A percentile compares a stretch with the other conserved stretches of the same genome.
Evolutionary conservation across 169 alveolate genomes (phyloP).

Genomic region (Plasmodium inui): DNA sequence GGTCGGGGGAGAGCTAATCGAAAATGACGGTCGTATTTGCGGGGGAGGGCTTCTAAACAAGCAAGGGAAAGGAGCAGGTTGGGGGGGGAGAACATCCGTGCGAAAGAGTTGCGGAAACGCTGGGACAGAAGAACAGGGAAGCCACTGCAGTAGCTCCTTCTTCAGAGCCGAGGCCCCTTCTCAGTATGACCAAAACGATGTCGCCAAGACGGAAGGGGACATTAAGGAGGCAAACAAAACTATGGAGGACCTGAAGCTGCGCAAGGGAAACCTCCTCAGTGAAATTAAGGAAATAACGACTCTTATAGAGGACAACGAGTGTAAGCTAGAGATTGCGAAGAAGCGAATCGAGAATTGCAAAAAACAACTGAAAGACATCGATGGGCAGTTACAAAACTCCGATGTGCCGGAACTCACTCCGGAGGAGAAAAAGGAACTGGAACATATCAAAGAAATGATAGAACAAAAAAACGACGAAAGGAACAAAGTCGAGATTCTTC

Average conservation of each 20-base stretch:
- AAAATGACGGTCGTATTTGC: slow-evolving; percentile 94
- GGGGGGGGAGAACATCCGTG: background rate
- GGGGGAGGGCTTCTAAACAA: slow-evolving; percentile 88
- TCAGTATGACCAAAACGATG: slow-evolving; percentile 54
- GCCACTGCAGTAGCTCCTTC: background rate
- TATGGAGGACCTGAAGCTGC: slow-evolving; percentile 22
- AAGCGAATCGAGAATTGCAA: slow-evolving; percentile 52
- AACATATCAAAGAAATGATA: slow-evolving; percentile 48
- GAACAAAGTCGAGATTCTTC: slow-evolving; percentile 55
- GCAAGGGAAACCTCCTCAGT: background rate
- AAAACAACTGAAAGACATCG: slow-evolving; percentile 63
- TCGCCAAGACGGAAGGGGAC: background rate
- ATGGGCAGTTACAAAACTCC: slow-evolving; percentile 65
- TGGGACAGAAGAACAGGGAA: background rate
- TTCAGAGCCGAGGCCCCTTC: slow-evolving; percentile 18
- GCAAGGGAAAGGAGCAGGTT: slow-evolving; percentile 34
- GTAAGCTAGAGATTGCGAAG: slow-evolving; percentile 58
- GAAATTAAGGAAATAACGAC: slow-evolving; percentile 41
- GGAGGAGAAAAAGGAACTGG: slow-evolving; percentile 70
- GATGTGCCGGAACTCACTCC: slow-evolving; percentile 64
- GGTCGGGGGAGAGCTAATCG: slow-evolving; percentile 93
- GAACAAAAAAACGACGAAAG: slow-evolving; percentile 74
- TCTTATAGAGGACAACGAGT: slow-evolving; percentile 63
- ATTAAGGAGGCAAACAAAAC: slow-evolving; percentile 16
- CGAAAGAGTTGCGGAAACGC: background rate